Percentiles rank a stretch among this genome's conserved stretches.
phyloP scores from a whole-genome alignment of 208 protist genomes.

The Crithidia mellificae region DNA sequence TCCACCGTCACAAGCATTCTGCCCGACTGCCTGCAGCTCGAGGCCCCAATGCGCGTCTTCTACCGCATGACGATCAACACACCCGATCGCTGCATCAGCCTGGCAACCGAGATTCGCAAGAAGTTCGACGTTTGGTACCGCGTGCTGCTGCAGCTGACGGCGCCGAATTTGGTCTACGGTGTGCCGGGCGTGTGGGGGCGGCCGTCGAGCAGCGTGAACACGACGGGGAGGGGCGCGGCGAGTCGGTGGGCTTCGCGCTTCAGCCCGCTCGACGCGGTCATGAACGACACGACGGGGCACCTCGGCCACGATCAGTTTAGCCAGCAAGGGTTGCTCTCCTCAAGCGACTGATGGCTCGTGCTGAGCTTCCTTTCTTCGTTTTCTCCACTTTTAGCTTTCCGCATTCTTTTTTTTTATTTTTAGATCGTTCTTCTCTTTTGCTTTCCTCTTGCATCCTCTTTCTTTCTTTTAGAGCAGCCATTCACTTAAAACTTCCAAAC shows the following conservation, averaged over 20 bases:
- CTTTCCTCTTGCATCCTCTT: too few species aligned
- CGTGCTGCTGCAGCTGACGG: slow-evolving; percentile 54
- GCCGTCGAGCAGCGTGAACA: slow-evolving; percentile 39
- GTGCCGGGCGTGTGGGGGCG: slow-evolving; percentile 48
- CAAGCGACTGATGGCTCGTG: slow-evolving; percentile 31
- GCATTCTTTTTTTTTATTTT: slow-evolving; percentile 17
- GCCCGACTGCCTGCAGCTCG: slow-evolving; percentile 61
- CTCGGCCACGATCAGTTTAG: slow-evolving; percentile 6
- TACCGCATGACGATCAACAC: slow-evolving; percentile 65
- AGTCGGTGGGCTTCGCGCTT: slow-evolving; percentile 57
- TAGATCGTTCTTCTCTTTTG: too few species aligned
- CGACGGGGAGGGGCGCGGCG: slow-evolving; percentile 19
- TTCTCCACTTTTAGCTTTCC: too few species aligned
- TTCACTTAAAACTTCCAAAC: too few species aligned
- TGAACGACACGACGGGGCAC: slow-evolving; percentile 24
- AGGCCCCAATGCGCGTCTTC: slow-evolving; percentile 45
- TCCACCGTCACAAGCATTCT: slow-evolving; percentile 46
- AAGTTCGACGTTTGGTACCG: slow-evolving; percentile 85
- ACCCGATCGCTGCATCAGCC: slow-evolving; percentile 41
- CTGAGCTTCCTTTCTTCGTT: slow-evolving; percentile 8
- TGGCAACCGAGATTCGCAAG: slow-evolving; percentile 70
- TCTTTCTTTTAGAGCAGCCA: too few species aligned
- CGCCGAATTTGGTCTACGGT: slow-evolving; percentile 34
- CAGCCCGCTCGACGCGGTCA: slow-evolving; percentile 57
- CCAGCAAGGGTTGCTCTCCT: slow-evolving; percentile 20